These are phyloP conservation scores for Excoecaria agallocha DNA, from an alignment of 345 rosid species.

Conservation along the genomic window DNA sequence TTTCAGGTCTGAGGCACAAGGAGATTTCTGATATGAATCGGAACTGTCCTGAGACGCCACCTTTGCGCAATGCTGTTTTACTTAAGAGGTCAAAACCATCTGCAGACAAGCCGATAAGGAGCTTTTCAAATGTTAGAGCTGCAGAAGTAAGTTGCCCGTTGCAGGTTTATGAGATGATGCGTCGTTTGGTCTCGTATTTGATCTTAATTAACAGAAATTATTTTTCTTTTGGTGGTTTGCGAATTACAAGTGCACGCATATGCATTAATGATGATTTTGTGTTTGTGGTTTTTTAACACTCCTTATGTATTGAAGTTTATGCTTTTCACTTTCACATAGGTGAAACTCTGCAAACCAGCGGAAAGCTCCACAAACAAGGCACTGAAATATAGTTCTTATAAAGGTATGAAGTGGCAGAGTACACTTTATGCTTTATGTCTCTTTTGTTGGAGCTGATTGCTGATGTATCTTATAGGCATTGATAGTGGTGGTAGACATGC, in stretches of 20 bases:
- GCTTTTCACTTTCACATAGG: constrained; percentile 28
- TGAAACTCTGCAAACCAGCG: constrained; percentile 33
- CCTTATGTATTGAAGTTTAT: neutral
- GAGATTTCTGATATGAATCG: constrained; percentile 32
- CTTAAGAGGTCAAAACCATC: constrained; percentile 34
- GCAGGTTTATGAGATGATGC: neutral
- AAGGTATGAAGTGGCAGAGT: constrained; percentile 59
- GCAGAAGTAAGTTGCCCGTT: constrained; percentile 35
- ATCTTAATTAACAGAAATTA: no score
- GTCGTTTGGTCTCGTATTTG: neutral
- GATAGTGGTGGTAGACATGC: constrained; percentile 27
- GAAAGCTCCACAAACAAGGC: constrained; percentile 28
- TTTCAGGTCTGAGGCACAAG: constrained; percentile 23
- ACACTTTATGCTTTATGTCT: constrained; percentile 38
- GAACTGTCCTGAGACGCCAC: constrained; percentile 38
- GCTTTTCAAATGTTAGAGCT: constrained; percentile 24
- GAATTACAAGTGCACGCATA: neutral
- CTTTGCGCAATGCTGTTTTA: constrained; percentile 18
- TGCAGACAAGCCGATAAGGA: constrained; percentile 26
- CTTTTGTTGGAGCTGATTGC: constrained; percentile 30
- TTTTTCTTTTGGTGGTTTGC: neutral
- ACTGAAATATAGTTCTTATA: constrained; percentile 23
- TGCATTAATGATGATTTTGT: neutral
- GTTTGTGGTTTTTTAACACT: neutral
- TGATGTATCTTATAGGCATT: constrained; percentile 33